Evolutionary conservation across 139 green algal species (phyloP).

Genomic region (Chlamydomonas eustigma): DNA sequence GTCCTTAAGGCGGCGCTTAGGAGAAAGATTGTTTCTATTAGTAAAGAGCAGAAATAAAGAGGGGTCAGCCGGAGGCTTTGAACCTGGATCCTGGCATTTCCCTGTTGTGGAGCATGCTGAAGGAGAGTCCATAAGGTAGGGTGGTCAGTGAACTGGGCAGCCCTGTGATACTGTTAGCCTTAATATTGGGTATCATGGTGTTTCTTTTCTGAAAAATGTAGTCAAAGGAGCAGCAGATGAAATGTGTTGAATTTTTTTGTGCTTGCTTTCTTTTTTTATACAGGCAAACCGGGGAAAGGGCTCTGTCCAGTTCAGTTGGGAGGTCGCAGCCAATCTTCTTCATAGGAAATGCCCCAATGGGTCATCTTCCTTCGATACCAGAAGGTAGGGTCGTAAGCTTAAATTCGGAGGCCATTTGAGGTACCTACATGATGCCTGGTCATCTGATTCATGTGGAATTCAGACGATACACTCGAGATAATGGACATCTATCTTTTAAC

Average conservation of each 20-base stretch:
- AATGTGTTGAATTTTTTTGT: not conserved
- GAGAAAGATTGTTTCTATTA: slow-evolving; percentile 28
- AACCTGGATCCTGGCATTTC: slow-evolving; percentile 18
- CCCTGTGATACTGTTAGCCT: too few relatives aligned
- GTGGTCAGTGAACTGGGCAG: too few relatives aligned
- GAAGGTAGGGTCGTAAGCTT: not conserved
- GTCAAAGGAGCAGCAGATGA: not conserved
- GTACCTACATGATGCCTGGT: not conserved
- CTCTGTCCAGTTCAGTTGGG: slow-evolving; percentile 17
- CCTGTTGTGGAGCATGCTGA: slow-evolving; percentile 6
- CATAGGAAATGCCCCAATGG: slow-evolving; percentile 38
- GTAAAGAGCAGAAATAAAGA: too few relatives aligned
- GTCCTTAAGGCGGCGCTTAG: slow-evolving; percentile 25
- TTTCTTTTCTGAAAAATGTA: too few relatives aligned
- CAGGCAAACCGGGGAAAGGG: slow-evolving; percentile 31
- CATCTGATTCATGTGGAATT: not conserved
- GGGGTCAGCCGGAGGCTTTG: slow-evolving; percentile 7
- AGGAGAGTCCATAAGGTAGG: slow-evolving; percentile 29
- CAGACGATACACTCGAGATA: not conserved
- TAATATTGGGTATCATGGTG: too few relatives aligned
- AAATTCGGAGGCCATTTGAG: too few relatives aligned
- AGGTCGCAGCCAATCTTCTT: slow-evolving; percentile 29
- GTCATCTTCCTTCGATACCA: slow-evolving; percentile 13
- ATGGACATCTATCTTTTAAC: not conserved
- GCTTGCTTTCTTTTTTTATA: not conserved